Base-by-base conservation (phyloP, 2,329 filamentous ascomycete genomes). In the Helotiales sp. region DNA sequence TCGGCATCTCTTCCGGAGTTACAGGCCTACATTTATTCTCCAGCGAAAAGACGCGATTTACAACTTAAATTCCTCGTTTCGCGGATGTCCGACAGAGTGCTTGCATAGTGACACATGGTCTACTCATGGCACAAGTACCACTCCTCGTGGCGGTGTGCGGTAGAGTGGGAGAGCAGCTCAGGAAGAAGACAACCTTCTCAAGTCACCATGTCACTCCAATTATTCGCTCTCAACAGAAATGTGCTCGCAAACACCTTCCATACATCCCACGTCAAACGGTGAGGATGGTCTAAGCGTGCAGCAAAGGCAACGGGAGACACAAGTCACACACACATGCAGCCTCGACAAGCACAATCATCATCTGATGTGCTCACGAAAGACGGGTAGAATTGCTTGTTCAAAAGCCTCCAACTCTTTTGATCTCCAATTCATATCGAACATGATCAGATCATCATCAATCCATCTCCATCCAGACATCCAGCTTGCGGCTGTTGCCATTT, bases 351-450 rank as follows among this genome's bases (percentile, higher is more conserved):
- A 48, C 17, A 17, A 48, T 52, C 56, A 34, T 58, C 56, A 58
- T 58, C 56, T 58, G 52, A 58, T 55, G 56, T 38, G 27, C 46
- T 52, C n/a, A n/a, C n/a, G 42, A 58, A 58, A 51, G 50, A 31
- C 12, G 48, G 50, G 48, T 50, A 54, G 50, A 54, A 46, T 51
- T 34, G 44, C 33, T n/a, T 47, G 42, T 30, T 1, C 27, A n/a
- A 24, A 7, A 40, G n/a, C n/a, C n/a, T n/a, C n/a, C 29, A 31
- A 38, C 40, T 1, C n/a, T 50, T 52, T 52, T 48, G 17, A 9
- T 34, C 29, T 48, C 7, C 29, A 25, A 9, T 12, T 30, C n/a
- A n/a, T 9, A 10, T 24, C 22, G 15, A 13, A 10, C 13, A 22
- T 10, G 27, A n/a, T 33, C 29, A 48, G 46, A 31, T 15, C 29